These are phyloP conservation scores for Lactarius trivialis DNA, from an alignment of 768 basidiomycete genomes.

Conservation along the genomic window DNA sequence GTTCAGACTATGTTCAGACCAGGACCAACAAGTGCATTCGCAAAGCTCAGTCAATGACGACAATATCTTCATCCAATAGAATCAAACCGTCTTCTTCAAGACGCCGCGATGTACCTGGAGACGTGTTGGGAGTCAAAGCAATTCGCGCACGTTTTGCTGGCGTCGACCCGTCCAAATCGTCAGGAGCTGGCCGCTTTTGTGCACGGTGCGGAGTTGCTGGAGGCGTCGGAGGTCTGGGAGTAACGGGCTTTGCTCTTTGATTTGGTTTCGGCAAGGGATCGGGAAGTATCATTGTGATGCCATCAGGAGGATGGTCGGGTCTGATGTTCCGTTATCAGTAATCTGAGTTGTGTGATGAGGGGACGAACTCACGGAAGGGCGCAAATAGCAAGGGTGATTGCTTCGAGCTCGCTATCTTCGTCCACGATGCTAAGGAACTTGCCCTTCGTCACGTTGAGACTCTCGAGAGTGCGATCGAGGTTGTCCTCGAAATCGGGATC, in stretches of 20 bases:
- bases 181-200: constrained; percentile 53
- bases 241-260: constrained; percentile 30
- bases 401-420: constrained; percentile 73
- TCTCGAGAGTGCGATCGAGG: constrained; percentile 68
- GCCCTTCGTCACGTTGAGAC: constrained; percentile 71
- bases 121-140: constrained; percentile 27
- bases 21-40: background rate
- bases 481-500: constrained; percentile 97
- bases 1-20: background rate
- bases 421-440: constrained; percentile 87
- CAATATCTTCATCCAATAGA: constrained; percentile 51
- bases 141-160: constrained; percentile 49
- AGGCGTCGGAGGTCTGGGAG: constrained; percentile 34
- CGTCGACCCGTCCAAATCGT: constrained; percentile 51
- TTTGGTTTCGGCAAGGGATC: constrained; percentile 54
- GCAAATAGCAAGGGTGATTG: constrained; percentile 64
- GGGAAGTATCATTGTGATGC: constrained; percentile 55
- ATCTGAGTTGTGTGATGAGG: background rate
- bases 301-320: constrained; percentile 48
- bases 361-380: constrained; percentile 56
- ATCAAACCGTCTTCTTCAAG: constrained; percentile 74
- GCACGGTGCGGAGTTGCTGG: constrained; percentile 40
- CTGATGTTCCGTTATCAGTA: constrained; percentile 32
- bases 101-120: constrained; percentile 57
- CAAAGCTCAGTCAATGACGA: constrained; percentile 46